Evolutionary conservation across 2,329 filamentous ascomycete species (phyloP).

Genomic region (Penicillium sp.): DNA sequence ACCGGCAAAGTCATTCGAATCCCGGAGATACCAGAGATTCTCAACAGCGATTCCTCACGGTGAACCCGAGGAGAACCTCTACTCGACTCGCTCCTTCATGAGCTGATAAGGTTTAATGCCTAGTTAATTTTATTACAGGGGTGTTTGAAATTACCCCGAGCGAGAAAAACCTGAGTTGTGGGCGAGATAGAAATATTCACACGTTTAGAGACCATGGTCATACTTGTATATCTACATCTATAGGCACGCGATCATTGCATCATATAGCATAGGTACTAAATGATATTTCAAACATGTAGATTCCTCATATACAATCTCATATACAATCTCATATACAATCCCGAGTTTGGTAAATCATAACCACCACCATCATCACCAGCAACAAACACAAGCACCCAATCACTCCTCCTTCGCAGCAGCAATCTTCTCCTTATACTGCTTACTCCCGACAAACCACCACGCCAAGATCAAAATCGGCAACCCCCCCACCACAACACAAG

Average conservation of each 20-base stretch:
- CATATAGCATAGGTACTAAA: not conserved
- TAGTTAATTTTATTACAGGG: too few species aligned
- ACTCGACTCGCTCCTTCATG: not conserved
- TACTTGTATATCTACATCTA: too few species aligned
- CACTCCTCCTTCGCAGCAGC: constrained; percentile 62
- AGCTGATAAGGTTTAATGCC: not conserved
- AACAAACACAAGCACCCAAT: too few species aligned
- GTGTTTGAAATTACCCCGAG: too few species aligned
- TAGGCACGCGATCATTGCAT: too few species aligned
- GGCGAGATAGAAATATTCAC: too few species aligned
- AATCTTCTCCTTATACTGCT: constrained; percentile 43
- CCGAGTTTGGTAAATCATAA: not conserved
- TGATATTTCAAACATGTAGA: not conserved
- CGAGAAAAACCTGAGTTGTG: too few species aligned
- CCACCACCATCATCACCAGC: not conserved
- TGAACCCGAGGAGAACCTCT: not conserved
- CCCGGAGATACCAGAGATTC: not conserved
- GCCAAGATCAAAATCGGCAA: constrained; percentile 40
- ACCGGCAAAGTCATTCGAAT: not conserved
- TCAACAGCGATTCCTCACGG: not conserved
- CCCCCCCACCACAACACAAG: constrained; percentile 50
- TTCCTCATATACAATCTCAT: not conserved
- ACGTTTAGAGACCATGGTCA: too few species aligned
- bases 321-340: not conserved
- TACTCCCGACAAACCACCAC: constrained; percentile 50